A percentile compares a stretch with the other conserved stretches of the same genome.
Evolutionary conservation across 345 rosid genomes (phyloP).

Genomic region (Eucalyptus pauciflora): DNA sequence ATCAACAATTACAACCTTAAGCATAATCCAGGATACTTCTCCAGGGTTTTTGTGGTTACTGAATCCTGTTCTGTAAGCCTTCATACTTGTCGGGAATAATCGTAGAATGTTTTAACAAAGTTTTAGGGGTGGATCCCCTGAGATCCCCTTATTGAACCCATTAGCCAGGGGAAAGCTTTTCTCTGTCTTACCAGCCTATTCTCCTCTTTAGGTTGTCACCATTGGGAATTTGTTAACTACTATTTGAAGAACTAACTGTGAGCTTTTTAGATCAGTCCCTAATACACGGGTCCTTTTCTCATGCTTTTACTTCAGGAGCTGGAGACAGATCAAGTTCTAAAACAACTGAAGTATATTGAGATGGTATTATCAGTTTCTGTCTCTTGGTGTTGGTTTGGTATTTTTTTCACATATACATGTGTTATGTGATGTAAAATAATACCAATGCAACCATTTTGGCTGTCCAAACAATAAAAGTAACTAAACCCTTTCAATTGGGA

Average conservation of each 20-base stretch:
- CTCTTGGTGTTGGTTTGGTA: neutral
- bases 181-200: neutral
- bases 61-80: neutral
- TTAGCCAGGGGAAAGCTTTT: neutral
- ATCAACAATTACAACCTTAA: neutral
- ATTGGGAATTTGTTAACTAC: neutral
- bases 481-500: neutral
- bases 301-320: conserved; percentile 46
- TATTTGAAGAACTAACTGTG: neutral
- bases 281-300: neutral
- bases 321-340: conserved; percentile 65
- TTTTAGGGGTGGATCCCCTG: neutral
- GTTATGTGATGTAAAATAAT: neutral
- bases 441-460: neutral
- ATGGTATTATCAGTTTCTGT: conserved; percentile 33
- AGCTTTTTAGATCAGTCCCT: neutral
- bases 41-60: neutral
- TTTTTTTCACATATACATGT: neutral
- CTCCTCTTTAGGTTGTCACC: neutral
- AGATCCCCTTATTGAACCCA: neutral
- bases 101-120: neutral
- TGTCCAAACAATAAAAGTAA: neutral
- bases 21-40: neutral
- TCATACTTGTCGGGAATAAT: neutral
- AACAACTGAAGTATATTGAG: conserved; percentile 67